A percentile compares a stretch with the other conserved stretches of the same genome.
These are phyloP conservation scores for Beta macrorhiza DNA, from an alignment of 179 eudicot genomes.

Conservation along the genomic window DNA sequence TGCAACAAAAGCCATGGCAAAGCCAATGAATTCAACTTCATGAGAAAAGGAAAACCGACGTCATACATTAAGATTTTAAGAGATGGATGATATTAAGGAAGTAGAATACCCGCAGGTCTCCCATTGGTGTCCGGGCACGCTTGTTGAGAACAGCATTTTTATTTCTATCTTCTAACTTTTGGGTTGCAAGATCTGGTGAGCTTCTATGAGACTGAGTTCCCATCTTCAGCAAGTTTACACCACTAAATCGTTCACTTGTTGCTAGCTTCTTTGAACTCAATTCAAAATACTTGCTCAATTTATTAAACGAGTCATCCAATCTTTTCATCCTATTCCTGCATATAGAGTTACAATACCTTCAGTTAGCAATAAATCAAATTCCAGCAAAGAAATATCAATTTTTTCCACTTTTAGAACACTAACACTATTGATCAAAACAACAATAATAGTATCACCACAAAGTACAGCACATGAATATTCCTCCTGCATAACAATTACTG, in stretches of 20 bases:
- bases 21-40: slow-evolving; percentile 1
- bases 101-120: slow-evolving; percentile 66
- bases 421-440: background rate
- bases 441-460: background rate
- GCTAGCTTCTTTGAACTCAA: slow-evolving; percentile 58
- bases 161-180: slow-evolving; percentile 65
- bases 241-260: slow-evolving; percentile 62
- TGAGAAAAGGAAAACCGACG: background rate
- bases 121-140: slow-evolving; percentile 82
- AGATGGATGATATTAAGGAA: background rate
- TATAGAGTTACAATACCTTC: slow-evolving; percentile 10
- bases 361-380: slow-evolving; percentile 17
- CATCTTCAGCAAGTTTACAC: slow-evolving; percentile 56
- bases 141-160: slow-evolving; percentile 64
- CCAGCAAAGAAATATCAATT: background rate
- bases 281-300: slow-evolving; percentile 57
- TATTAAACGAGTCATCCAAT: slow-evolving; percentile 59
- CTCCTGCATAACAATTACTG: slow-evolving; percentile 2
- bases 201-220: slow-evolving; percentile 63
- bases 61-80: background rate
- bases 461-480: slow-evolving; percentile 1
- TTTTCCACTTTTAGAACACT: slow-evolving; percentile 7
- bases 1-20: slow-evolving; percentile 1
- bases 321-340: slow-evolving; percentile 69
- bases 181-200: slow-evolving; percentile 52